These are phyloP conservation scores for Russula sp. DNA, from an alignment of 768 basidiomycete genomes.

Conservation along the genomic window DNA sequence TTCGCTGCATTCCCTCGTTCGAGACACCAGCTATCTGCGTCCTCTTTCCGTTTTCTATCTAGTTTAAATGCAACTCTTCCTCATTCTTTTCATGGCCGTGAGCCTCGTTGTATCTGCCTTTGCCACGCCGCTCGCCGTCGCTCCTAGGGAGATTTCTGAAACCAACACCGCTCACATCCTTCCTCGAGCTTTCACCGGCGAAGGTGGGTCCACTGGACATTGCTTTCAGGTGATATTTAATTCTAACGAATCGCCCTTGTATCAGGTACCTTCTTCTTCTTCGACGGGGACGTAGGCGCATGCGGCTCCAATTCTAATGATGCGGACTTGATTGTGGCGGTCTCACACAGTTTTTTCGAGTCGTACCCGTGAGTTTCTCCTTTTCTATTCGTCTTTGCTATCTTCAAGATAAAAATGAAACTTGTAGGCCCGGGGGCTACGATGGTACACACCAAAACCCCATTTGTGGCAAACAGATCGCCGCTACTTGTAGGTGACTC, in stretches of 20 bases:
- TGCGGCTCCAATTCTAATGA: constrained; percentile 54
- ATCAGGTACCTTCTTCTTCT: constrained; percentile 49
- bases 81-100: constrained; percentile 38
- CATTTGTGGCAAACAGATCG: constrained; percentile 48
- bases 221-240: not conserved
- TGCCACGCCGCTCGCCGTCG: not conserved
- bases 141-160: not conserved
- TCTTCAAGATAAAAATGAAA: not conserved
- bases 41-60: constrained; percentile 12
- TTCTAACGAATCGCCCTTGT: not conserved
- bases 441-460: constrained; percentile 60
- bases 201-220: constrained; percentile 30
- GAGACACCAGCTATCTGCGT: constrained; percentile 4
- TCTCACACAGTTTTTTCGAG: constrained; percentile 50
- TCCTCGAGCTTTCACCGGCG: constrained; percentile 43
- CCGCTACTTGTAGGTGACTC: constrained; percentile 38
- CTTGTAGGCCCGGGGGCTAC: constrained; percentile 39
- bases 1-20: constrained; percentile 6
- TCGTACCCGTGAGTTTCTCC: constrained; percentile 43
- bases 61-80: constrained; percentile 30
- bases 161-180: constrained; percentile 29
- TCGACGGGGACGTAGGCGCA: constrained; percentile 59
- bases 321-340: constrained; percentile 48
- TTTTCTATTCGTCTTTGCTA: not conserved
- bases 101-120: constrained; percentile 27